Evolutionary conservation across 208 protist genomes (phyloP).

Genomic region (Kentomonas sorsogonicus): DNA sequence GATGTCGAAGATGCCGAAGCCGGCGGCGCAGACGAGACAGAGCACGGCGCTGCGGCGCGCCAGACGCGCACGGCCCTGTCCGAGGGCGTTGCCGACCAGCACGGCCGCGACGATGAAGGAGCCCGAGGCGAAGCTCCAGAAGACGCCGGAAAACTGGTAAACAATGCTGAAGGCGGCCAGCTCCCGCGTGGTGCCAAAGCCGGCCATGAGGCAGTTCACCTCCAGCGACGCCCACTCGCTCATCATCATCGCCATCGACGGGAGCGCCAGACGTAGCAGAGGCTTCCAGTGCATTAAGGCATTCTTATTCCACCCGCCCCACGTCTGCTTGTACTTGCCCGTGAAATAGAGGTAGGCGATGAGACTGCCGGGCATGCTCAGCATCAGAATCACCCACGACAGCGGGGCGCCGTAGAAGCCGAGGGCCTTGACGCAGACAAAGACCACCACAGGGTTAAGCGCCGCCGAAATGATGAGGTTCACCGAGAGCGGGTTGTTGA

Average conservation of each 20-base stretch:
- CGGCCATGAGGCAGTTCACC: constrained; percentile 62
- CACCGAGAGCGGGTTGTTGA: constrained; percentile 57
- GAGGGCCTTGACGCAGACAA: constrained; percentile 36
- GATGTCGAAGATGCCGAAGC: constrained; percentile 39
- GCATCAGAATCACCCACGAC: constrained; percentile 61
- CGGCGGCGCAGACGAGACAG: constrained; percentile 25
- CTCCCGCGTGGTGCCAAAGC: constrained; percentile 46
- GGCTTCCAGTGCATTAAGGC: constrained; percentile 60
- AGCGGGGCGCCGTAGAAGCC: constrained; percentile 50
- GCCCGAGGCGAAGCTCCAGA: constrained; percentile 60
- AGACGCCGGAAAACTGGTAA: constrained; percentile 47
- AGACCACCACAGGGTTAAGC: constrained; percentile 50
- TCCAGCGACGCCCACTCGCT: constrained; percentile 78
- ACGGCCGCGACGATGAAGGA: constrained; percentile 69
- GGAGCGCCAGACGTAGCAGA: constrained; percentile 52
- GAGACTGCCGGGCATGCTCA: constrained; percentile 40
- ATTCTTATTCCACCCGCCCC: constrained; percentile 56
- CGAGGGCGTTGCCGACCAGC: constrained; percentile 70
- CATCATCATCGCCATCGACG: constrained; percentile 73
- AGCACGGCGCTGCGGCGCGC: constrained; percentile 43
- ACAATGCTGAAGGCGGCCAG: constrained; percentile 70
- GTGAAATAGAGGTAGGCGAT: constrained; percentile 51
- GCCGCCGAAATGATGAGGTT: constrained; percentile 45
- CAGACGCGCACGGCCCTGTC: constrained; percentile 36
- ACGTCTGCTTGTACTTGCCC: constrained; percentile 61